Evolutionary conservation across 352 stramenopile species (phyloP), one percentile per base, ranked within the genome.

Genomic region (Globisporangium cederbergense): DNA sequence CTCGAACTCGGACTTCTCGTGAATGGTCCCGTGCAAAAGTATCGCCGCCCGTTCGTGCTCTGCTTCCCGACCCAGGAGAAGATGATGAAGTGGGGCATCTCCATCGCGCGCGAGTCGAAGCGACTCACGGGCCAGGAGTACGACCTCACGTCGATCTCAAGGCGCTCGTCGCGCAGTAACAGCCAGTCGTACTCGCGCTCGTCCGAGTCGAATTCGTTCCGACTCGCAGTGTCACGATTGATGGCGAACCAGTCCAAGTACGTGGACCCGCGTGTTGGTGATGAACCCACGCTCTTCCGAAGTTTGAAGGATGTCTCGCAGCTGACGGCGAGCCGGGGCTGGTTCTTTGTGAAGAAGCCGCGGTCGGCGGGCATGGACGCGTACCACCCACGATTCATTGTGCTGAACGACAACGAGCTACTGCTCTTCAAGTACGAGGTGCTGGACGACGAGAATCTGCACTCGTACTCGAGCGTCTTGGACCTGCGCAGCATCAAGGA

Each of bases 341-440:
- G 88, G 88, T 95, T 96, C 46, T 92, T 92, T 51, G 75, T 95
- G 2, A 93, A 92, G 64, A 85, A 88, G 20, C 84, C 88, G 11
- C 73, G 75, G 0, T 76, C 74, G n/a, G 67, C 76, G 0, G 88
- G 88, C 5, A 70, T 90, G 58, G 74, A 86, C 58, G 86, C 84
- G 14, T 96, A 96, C 43, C 88, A 95, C 58, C 81, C 86, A 5
- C 79, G 88, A 2, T 96, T 95, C 54, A 71, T 91, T n/a, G 85
- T 96, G 54, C 72, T 96, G 4, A 79, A 85, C 36, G 84, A 94
- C 50, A 75, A 93, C 28, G 70, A 87, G 43, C 67, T 96, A 0
- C 68, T 93, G 58, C 72, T 95, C 6, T 95, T 94, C 73, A 96
- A 96, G 68, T 95, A 96, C 60, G 84, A 96, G 62, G 82, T 93